Evolutionary conservation across 768 basidiomycete genomes (phyloP).

Genomic region (Naganishia friedmannii): DNA sequence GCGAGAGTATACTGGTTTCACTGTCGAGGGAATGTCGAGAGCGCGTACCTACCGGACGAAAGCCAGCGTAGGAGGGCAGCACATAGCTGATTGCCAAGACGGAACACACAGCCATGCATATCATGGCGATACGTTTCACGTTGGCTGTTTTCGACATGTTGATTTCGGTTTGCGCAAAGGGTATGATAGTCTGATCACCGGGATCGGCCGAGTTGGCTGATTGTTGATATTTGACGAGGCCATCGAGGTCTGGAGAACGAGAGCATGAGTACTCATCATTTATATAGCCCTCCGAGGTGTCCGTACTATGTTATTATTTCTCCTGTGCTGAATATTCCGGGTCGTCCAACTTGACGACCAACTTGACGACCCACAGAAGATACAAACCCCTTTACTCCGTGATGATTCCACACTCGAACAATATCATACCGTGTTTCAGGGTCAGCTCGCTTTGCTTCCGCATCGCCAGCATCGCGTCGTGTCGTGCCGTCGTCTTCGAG

Average conservation of each 20-base stretch:
- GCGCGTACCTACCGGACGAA: neutral
- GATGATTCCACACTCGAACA: too few species aligned
- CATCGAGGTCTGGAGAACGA: neutral
- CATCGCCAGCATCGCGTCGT: too few species aligned
- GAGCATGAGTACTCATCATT: neutral
- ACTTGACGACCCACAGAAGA: too few species aligned
- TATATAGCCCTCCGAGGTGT: too few species aligned
- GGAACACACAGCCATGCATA: neutral
- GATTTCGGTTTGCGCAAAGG: neutral
- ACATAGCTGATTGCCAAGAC: neutral
- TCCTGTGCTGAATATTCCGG: too few species aligned
- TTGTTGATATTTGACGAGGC: neutral
- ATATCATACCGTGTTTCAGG: too few species aligned
- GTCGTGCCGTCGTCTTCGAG: too few species aligned
- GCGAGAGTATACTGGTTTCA: slow-evolving; percentile 28
- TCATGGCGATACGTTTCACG: neutral
- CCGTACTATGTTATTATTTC: too few species aligned
- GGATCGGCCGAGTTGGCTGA: neutral
- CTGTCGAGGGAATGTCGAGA: neutral
- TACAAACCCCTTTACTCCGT: too few species aligned
- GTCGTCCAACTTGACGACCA: too few species aligned
- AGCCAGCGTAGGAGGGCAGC: neutral
- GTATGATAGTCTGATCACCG: neutral
- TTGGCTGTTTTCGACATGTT: neutral
- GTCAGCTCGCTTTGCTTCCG: too few species aligned